phyloP scores from a whole-genome alignment of 306 rosid species.

The Quercus engelmannii region DNA sequence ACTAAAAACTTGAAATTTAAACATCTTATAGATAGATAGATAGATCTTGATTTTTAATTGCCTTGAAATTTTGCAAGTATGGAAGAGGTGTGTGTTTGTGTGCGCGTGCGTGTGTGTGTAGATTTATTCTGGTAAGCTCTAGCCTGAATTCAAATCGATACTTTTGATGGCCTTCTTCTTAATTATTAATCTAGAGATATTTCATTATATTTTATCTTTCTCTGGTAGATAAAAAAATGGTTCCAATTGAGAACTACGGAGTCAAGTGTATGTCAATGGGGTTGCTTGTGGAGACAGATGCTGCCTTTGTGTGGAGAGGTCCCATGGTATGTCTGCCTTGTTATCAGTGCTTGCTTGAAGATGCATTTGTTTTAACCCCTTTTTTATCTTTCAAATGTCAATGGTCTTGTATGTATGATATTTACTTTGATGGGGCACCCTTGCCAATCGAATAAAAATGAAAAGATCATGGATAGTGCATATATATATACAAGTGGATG shows the following conservation, averaged over 20 bases:
- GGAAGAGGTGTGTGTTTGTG: too few species aligned
- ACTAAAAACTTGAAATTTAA: too few species aligned
- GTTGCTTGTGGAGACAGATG: slow-evolving; percentile 85
- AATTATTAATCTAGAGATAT: not conserved
- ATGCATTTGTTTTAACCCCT: not conserved
- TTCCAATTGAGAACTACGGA: slow-evolving; percentile 84
- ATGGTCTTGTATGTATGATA: not conserved
- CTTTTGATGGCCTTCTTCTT: not conserved
- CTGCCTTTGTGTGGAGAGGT: slow-evolving; percentile 98
- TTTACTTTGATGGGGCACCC: not conserved
- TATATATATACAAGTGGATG: not conserved
- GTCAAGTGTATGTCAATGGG: slow-evolving; percentile 98
- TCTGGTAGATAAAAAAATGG: slow-evolving; percentile 79
- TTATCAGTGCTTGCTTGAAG: slow-evolving; percentile 7
- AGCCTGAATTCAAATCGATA: not conserved
- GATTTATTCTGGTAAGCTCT: not conserved
- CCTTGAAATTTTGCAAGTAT: too few species aligned
- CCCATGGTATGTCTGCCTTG: slow-evolving; percentile 72
- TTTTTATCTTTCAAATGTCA: not conserved
- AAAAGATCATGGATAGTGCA: not conserved
- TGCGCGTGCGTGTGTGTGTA: rapidly evolving
- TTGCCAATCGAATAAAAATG: not conserved
- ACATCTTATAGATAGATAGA: too few species aligned
- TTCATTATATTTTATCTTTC: slow-evolving; percentile 15
- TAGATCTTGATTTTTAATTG: too few species aligned